A percentile compares a stretch with the other conserved stretches of the same genome.
phyloP scores from a whole-genome alignment of 805 yeast genomes.

The Sungouiozyma ichnusensis region DNA sequence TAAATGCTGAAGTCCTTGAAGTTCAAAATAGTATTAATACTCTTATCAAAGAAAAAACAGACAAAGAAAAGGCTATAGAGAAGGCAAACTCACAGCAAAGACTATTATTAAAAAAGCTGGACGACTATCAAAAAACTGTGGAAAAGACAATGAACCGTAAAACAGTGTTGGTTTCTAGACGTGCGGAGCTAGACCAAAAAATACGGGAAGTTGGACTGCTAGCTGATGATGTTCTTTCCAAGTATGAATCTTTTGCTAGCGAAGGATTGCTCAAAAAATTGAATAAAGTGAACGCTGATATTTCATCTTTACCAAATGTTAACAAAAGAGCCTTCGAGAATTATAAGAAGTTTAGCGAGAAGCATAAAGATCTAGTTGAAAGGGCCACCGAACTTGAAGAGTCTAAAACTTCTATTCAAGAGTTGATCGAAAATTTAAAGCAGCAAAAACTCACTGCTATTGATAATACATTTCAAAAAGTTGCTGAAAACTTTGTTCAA shows the following conservation, averaged over 20 bases:
- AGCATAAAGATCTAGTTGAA: slow-evolving; percentile 51
- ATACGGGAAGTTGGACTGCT: slow-evolving; percentile 80
- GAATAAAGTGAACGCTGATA: slow-evolving; percentile 42
- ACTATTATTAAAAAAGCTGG: slow-evolving; percentile 43
- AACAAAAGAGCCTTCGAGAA: slow-evolving; percentile 88
- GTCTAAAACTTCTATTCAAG: slow-evolving; percentile 64
- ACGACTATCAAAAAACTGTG: slow-evolving; percentile 47
- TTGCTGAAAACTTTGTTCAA: slow-evolving; percentile 59
- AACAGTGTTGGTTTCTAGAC: slow-evolving; percentile 45
- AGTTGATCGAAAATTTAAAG: slow-evolving; percentile 57
- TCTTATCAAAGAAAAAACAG: slow-evolving; percentile 22
- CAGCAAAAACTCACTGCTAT: slow-evolving; percentile 78
- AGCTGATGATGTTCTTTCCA: slow-evolving; percentile 70
- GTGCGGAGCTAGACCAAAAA: slow-evolving; percentile 61
- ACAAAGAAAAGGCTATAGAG: slow-evolving; percentile 33
- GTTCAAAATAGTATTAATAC: slow-evolving; percentile 21
- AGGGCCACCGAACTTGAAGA: slow-evolving; percentile 61
- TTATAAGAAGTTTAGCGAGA: slow-evolving; percentile 58
- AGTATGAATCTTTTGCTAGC: slow-evolving; percentile 36
- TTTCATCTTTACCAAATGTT: slow-evolving; percentile 62
- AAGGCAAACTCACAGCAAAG: slow-evolving; percentile 50
- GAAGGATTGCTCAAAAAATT: slow-evolving; percentile 44
- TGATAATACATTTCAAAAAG: slow-evolving; percentile 62
- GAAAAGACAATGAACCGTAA: slow-evolving; percentile 59
- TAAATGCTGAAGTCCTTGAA: slow-evolving; percentile 23